Evolutionary conservation across 2,329 filamentous ascomycete genomes (phyloP).

Genomic region (Exophiala phaeomuriformis): DNA sequence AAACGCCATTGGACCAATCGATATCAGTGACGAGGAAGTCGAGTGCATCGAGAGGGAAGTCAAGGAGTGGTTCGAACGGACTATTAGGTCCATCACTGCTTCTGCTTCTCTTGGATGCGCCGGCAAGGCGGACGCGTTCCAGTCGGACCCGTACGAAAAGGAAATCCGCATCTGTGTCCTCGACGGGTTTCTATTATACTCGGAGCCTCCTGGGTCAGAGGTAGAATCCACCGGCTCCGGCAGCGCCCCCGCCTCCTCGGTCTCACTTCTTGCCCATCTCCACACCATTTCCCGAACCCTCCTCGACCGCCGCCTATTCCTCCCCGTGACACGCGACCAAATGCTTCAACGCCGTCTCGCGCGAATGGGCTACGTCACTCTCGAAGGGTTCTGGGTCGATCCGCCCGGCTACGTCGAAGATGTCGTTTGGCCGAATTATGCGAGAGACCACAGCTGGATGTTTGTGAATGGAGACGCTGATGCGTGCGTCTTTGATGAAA

Average conservation of each 20-base stretch:
- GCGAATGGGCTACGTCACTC: constrained; percentile 43
- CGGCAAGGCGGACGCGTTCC: background rate
- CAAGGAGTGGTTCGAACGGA: constrained; percentile 22
- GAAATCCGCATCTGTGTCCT: constrained; percentile 59
- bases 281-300: constrained; percentile 32
- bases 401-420: constrained; percentile 90
- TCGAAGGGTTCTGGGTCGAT: constrained; percentile 87
- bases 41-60: constrained; percentile 23
- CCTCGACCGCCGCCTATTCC: constrained; percentile 70
- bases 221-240: background rate
- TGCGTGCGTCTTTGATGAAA: constrained; percentile 34
- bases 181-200: constrained; percentile 83
- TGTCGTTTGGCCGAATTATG: constrained; percentile 95
- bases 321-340: constrained; percentile 57
- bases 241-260: background rate
- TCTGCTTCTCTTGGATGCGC: background rate
- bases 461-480: constrained; percentile 31
- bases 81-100: constrained; percentile 6
- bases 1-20: constrained; percentile 45
- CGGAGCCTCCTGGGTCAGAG: constrained; percentile 27
- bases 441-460: constrained; percentile 70
- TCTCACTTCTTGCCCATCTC: constrained; percentile 2
- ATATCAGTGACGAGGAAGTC: constrained; percentile 30
- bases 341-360: constrained; percentile 37
- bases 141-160: background rate